A percentile compares a stretch with the other conserved stretches of the same genome.
Evolutionary conservation across 2,329 filamentous ascomycete species (phyloP).

Genomic region (Trichoderma semiorbis): DNA sequence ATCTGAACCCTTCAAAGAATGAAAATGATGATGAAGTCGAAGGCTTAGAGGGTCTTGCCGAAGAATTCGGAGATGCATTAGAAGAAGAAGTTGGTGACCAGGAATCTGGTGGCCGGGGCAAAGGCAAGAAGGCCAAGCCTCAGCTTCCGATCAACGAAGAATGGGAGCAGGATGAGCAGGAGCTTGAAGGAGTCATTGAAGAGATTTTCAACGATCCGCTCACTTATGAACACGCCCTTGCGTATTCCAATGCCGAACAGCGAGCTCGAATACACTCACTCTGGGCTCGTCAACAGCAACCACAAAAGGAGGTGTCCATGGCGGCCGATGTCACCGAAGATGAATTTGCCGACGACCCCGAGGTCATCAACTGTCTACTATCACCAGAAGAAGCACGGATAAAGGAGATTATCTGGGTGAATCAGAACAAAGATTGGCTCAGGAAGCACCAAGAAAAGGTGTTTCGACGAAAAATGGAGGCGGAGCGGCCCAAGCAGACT

Average conservation of each 20-base stretch:
- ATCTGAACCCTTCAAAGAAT: constrained; percentile 21
- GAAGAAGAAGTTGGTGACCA: constrained; percentile 30
- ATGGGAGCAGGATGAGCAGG: constrained; percentile 60
- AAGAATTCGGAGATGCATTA: constrained; percentile 43
- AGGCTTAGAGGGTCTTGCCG: constrained; percentile 40
- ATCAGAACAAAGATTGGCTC: constrained; percentile 91
- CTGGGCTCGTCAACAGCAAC: constrained; percentile 48
- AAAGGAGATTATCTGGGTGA: constrained; percentile 92
- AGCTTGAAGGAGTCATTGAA: constrained; percentile 67
- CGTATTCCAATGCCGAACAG: constrained; percentile 56
- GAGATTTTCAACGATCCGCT: constrained; percentile 64
- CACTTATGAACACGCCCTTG: constrained; percentile 53
- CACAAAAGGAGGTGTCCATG: constrained; percentile 51
- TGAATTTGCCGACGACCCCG: constrained; percentile 86
- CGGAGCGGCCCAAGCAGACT: constrained; percentile 54
- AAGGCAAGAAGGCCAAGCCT: constrained; percentile 33
- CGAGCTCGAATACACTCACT: constrained; percentile 52
- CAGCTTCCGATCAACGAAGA: constrained; percentile 58
- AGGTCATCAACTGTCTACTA: constrained; percentile 78
- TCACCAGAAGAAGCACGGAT: constrained; percentile 69
- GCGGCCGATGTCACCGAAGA: constrained; percentile 67
- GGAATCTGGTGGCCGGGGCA: constrained; percentile 20
- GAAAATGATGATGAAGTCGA: constrained; percentile 25
- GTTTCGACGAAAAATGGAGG: constrained; percentile 66
- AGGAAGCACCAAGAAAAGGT: constrained; percentile 81